phyloP scores from a whole-genome alignment of 2,329 filamentous ascomycete genomes.

The Diaporthe sp. region DNA sequence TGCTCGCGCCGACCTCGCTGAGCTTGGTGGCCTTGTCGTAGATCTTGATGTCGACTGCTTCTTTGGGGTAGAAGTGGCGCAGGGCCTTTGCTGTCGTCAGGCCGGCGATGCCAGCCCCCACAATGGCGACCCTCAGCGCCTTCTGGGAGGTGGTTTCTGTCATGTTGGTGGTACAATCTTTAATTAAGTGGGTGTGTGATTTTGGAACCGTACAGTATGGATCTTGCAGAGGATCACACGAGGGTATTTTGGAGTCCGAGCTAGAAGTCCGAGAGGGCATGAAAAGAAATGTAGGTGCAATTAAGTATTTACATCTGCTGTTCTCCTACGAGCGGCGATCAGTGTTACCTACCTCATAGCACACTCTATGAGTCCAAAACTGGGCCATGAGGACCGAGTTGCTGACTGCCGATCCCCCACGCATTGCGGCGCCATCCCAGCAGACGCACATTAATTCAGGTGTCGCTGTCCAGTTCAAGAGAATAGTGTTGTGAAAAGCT shows the following conservation, averaged over 20 bases:
- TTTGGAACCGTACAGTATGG: background rate
- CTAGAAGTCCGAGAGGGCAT: background rate
- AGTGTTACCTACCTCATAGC: background rate
- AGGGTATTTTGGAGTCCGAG: background rate
- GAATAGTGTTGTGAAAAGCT: background rate
- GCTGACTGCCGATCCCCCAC: background rate
- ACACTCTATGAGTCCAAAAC: background rate
- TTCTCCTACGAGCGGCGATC: background rate
- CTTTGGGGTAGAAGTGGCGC: constrained; percentile 32
- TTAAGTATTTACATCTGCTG: background rate
- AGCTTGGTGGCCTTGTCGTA: constrained; percentile 47
- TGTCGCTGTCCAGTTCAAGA: too few species aligned
- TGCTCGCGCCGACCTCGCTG: constrained; percentile 50
- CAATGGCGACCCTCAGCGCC: constrained; percentile 13
- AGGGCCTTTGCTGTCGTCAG: constrained; percentile 22
- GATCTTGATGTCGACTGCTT: constrained; percentile 41
- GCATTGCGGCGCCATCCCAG: too few species aligned
- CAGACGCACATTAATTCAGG: too few species aligned
- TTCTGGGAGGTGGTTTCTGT: background rate
- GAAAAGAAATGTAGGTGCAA: background rate
- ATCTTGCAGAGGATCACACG: background rate
- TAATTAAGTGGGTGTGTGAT: background rate
- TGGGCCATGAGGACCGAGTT: too few species aligned
- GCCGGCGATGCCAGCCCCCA: constrained; percentile 26
- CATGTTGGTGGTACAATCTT: background rate